phyloP scores from a whole-genome alignment of 768 basidiomycete species.

The Botryobasidium botryosum region DNA sequence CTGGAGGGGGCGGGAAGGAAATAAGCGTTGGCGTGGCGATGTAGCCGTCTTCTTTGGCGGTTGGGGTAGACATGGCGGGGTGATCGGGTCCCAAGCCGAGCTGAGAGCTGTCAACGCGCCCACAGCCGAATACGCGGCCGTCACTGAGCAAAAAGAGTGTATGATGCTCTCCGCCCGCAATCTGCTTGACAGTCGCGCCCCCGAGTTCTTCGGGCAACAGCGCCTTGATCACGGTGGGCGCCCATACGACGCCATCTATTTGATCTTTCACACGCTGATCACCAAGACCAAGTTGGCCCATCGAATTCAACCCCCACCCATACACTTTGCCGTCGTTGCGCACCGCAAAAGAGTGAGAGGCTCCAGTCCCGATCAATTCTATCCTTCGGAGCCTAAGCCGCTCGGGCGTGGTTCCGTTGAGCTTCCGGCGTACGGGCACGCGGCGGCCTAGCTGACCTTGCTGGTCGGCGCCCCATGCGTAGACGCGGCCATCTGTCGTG shows the following conservation, averaged over 20 bases:
- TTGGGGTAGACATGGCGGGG: slow-evolving; percentile 12
- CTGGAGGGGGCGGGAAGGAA: slow-evolving; percentile 24
- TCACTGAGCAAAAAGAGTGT: slow-evolving; percentile 71
- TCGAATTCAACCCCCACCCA: slow-evolving; percentile 91
- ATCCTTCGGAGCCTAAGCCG: slow-evolving; percentile 64
- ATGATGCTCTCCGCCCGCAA: slow-evolving; percentile 76
- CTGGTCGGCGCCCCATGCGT: slow-evolving; percentile 82
- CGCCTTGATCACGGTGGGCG: slow-evolving; percentile 40
- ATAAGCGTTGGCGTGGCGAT: slow-evolving; percentile 15
- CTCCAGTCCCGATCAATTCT: slow-evolving; percentile 60
- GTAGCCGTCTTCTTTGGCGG: slow-evolving; percentile 1
- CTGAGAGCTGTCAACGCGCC: slow-evolving; percentile 70
- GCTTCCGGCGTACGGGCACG: slow-evolving; percentile 73
- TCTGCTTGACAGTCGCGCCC: slow-evolving; percentile 48
- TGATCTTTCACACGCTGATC: background rate
- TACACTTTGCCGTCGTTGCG: slow-evolving; percentile 69
- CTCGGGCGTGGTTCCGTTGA: slow-evolving; percentile 79
- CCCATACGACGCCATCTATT: slow-evolving; percentile 36
- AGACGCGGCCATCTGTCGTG: slow-evolving; percentile 74
- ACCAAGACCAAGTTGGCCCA: slow-evolving; percentile 40
- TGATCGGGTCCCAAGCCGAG: slow-evolving; percentile 42
- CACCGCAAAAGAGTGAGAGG: slow-evolving; percentile 81
- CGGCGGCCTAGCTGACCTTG: slow-evolving; percentile 84
- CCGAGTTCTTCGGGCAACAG: slow-evolving; percentile 44
- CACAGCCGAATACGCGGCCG: slow-evolving; percentile 76